A percentile compares a stretch with the other conserved stretches of the same genome.
Evolutionary conservation across 192 early-diverging fungal genomes (phyloP).

Genomic region (Entomortierella parvispora): DNA sequence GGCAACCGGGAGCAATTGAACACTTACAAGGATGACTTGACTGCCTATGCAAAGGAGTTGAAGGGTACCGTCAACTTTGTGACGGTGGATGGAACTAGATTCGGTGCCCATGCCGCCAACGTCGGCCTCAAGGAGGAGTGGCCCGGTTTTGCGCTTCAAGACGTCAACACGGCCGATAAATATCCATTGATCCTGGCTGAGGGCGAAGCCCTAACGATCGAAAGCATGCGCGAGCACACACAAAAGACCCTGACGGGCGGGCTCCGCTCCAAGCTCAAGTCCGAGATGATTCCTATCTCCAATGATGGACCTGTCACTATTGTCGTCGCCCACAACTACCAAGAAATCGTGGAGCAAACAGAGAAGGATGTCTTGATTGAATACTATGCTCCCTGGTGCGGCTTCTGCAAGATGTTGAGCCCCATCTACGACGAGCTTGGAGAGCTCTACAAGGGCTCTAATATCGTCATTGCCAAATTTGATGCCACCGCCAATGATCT

Average conservation of each 20-base stretch:
- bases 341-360: slow-evolving; percentile 77
- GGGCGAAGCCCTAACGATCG: slow-evolving; percentile 41
- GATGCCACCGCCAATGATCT: slow-evolving; percentile 93
- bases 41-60: slow-evolving; percentile 77
- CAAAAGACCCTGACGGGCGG: slow-evolving; percentile 53
- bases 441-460: slow-evolving; percentile 42
- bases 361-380: slow-evolving; percentile 72
- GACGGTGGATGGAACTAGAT: slow-evolving; percentile 87
- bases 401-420: slow-evolving; percentile 57
- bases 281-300: slow-evolving; percentile 75
- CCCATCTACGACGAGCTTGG: slow-evolving; percentile 88
- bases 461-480: slow-evolving; percentile 85
- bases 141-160: slow-evolving; percentile 91
- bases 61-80: slow-evolving; percentile 91
- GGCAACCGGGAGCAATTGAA: slow-evolving; percentile 67
- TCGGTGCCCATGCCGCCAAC: slow-evolving; percentile 82
- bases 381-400: slow-evolving; percentile 63
- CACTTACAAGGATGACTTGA: slow-evolving; percentile 63
- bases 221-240: slow-evolving; percentile 54
- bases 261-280: slow-evolving; percentile 61
- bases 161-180: slow-evolving; percentile 60
- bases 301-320: slow-evolving; percentile 88
- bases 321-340: slow-evolving; percentile 84
- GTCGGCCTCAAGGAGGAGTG: slow-evolving; percentile 87
- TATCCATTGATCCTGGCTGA: slow-evolving; percentile 66